Evolutionary conservation across 495 filamentous ascomycete genomes (phyloP).

Genomic region (Talaromyces stipitatus): DNA sequence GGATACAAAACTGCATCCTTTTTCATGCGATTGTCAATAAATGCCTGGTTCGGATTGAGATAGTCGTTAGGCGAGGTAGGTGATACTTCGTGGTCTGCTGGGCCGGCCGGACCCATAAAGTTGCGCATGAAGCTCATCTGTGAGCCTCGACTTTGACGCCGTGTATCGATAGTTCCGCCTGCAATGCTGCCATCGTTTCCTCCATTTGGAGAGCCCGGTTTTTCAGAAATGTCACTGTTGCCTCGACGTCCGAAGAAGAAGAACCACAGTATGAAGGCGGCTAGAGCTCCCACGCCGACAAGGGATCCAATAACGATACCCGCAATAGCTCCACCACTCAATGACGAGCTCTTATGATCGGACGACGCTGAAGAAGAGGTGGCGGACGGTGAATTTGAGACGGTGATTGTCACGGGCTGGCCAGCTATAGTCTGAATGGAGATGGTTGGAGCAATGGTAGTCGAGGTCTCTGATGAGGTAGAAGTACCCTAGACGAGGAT

Average conservation of each 20-base stretch:
- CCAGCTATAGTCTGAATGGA: slow-evolving; percentile 42
- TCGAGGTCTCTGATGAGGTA: slow-evolving; percentile 7
- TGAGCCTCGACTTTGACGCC: slow-evolving; percentile 38
- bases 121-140: slow-evolving; percentile 38
- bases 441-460: slow-evolving; percentile 32
- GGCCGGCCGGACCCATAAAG: slow-evolving; percentile 17
- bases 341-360: slow-evolving; percentile 13
- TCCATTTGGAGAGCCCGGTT: slow-evolving; percentile 21
- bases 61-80: slow-evolving; percentile 14
- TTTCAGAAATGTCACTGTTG: slow-evolving; percentile 14
- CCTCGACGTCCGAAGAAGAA: slow-evolving; percentile 35
- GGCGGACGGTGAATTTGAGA: slow-evolving; percentile 27
- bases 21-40: slow-evolving; percentile 40
- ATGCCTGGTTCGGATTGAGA: slow-evolving; percentile 21
- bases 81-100: slow-evolving; percentile 12
- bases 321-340: slow-evolving; percentile 33
- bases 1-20: slow-evolving; percentile 34
- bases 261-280: slow-evolving; percentile 32
- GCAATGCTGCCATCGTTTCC: slow-evolving; percentile 19
- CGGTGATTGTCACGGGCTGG: slow-evolving; percentile 44
- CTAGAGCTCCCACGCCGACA: slow-evolving; percentile 33
- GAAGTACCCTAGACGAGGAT: neutral
- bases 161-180: slow-evolving; percentile 25
- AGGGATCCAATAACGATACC: slow-evolving; percentile 44
- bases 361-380: slow-evolving; percentile 9